Evolutionary conservation across 148 eudicot species (phyloP).

Genomic region (Rhododendron simsii): DNA sequence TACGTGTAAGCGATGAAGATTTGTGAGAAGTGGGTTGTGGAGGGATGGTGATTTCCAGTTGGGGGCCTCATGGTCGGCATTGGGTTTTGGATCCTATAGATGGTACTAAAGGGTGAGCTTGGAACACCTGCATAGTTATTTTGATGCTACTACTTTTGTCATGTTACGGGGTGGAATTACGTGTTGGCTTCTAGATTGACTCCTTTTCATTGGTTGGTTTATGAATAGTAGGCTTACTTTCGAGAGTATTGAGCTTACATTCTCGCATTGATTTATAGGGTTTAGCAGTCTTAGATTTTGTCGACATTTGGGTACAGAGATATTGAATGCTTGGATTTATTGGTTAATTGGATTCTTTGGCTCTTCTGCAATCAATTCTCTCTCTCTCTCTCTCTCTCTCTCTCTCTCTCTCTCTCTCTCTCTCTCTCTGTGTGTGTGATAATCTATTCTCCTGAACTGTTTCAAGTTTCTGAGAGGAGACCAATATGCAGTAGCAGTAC

Average conservation of each 20-base stretch:
- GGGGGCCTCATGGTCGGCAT: too few relatives aligned
- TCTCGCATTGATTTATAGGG: background rate
- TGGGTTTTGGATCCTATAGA: too few relatives aligned
- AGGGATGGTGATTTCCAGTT: too few relatives aligned
- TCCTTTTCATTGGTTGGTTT: background rate
- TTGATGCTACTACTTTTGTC: background rate
- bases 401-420: too few relatives aligned
- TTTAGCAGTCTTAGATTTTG: background rate
- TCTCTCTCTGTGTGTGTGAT: too few relatives aligned
- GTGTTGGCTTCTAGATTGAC: background rate
- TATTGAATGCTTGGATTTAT: background rate
- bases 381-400: background rate
- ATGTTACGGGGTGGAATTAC: too few relatives aligned
- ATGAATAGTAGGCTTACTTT: background rate
- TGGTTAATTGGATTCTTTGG: background rate
- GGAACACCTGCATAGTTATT: background rate
- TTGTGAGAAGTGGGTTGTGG: too few relatives aligned
- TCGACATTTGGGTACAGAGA: background rate
- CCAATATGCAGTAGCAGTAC: slow-evolving; percentile 94
- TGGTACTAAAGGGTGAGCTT: slow-evolving; percentile 93
- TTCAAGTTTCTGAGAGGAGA: slow-evolving; percentile 83
- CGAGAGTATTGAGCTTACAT: background rate
- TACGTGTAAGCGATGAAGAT: too few relatives aligned
- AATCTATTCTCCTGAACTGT: background rate
- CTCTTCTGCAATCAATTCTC: background rate